Conservation (phyloP, 1,139 yeast genomes). For the Candida sanyaensis region DNA sequence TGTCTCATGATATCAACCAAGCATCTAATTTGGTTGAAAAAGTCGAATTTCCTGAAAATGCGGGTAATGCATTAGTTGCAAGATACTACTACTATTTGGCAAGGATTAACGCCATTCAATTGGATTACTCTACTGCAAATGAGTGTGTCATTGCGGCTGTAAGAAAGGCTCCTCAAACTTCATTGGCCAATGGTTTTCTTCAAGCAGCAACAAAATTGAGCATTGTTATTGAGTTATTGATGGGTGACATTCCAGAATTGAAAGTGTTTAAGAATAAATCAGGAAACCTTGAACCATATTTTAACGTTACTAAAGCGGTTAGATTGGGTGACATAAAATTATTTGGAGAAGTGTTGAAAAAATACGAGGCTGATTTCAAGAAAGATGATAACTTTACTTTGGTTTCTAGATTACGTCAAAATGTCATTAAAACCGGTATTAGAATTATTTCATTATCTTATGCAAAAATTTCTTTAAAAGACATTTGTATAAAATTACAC, state of each 20-base stretch:
- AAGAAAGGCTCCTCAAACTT: constrained; percentile 95
- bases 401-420: constrained; percentile 89
- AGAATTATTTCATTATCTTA: constrained; percentile 91
- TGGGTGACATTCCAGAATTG: constrained; percentile 98
- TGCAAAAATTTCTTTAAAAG: constrained; percentile 87
- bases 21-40: constrained; percentile 91
- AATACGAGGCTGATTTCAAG: constrained; percentile 63
- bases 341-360: constrained; percentile 72
- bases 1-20: constrained; percentile 78
- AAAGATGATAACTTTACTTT: constrained; percentile 83
- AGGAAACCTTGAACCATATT: constrained; percentile 68
- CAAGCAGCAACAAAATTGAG: constrained; percentile 89
- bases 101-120: constrained; percentile 85
- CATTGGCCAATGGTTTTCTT: constrained; percentile 80
- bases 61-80: constrained; percentile 87
- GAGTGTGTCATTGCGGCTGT: constrained; percentile 91
- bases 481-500: constrained; percentile 84
- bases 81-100: constrained; percentile 91
- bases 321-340: constrained; percentile 85
- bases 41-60: constrained; percentile 81
- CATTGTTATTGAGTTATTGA: constrained; percentile 84
- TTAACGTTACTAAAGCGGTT: constrained; percentile 88
- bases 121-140: constrained; percentile 88
- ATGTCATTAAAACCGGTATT: constrained; percentile 97
- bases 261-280: constrained; percentile 73